A percentile compares a stretch with the other conserved stretches of the same genome.
Conservation (phyloP, 2,329 filamentous ascomycete genomes). For the Trichoderma arundinaceum region DNA sequence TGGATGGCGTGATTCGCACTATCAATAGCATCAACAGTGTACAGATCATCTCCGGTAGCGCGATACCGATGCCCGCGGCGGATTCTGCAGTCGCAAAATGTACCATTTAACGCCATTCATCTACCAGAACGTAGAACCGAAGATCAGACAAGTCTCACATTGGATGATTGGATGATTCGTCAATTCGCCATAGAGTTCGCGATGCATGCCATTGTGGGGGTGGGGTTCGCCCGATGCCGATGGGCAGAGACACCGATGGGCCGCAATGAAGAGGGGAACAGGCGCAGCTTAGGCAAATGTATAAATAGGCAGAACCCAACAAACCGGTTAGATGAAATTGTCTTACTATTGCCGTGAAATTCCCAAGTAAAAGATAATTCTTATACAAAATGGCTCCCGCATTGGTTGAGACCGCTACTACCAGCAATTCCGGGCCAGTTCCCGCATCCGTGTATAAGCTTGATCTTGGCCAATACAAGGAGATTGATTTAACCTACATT, state of each 20-base stretch:
- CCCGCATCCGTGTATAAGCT: constrained; percentile 36
- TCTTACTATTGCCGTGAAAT: neutral
- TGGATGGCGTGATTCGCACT: constrained; percentile 33
- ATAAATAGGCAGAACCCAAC: constrained; percentile 16
- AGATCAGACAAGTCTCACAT: constrained; percentile 13
- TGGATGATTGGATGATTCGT: constrained; percentile 25
- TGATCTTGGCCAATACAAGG: constrained; percentile 42
- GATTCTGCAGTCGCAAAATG: neutral
- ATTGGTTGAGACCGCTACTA: constrained; percentile 32
- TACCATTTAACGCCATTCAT: constrained; percentile 16
- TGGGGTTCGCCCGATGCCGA: constrained; percentile 24
- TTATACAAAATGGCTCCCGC: constrained; percentile 37
- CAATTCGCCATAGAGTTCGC: constrained; percentile 31
- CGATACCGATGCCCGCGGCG: neutral
- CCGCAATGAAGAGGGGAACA: constrained; percentile 26
- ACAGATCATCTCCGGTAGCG: constrained; percentile 14
- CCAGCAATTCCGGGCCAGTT: constrained; percentile 30
- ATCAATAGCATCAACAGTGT: constrained; percentile 32
- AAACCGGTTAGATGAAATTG: neutral
- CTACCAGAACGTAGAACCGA: neutral
- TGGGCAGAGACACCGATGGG: constrained; percentile 14
- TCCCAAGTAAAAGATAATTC: neutral
- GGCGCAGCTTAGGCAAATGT: constrained; percentile 8
- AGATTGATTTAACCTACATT: constrained; percentile 39
- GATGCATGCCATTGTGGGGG: constrained; percentile 32